A percentile compares a stretch with the other conserved stretches of the same genome.
Conservation (phyloP, 345 rosid genomes). For the Cardamine resedifolia region DNA sequence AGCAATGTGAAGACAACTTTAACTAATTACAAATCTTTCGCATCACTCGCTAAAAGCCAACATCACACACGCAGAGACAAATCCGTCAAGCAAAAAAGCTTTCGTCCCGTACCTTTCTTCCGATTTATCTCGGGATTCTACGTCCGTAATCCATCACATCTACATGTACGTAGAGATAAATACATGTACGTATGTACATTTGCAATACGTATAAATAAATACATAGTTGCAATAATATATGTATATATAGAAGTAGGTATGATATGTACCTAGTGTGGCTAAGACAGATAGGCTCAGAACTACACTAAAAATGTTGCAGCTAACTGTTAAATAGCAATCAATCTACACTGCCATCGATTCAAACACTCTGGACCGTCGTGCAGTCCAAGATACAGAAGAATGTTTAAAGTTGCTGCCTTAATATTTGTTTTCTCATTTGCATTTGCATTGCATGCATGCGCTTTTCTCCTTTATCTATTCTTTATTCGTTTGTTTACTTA, state of each 20-base stretch:
- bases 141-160: conserved; percentile 32
- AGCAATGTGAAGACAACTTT: conserved; percentile 32
- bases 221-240: not conserved
- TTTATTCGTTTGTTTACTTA: not conserved
- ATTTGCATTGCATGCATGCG: conserved; percentile 21
- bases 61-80: conserved; percentile 32
- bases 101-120: conserved; percentile 40
- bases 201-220: conserved; percentile 9
- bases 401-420: conserved; percentile 37
- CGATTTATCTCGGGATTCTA: conserved; percentile 43
- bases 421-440: conserved; percentile 15
- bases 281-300: conserved; percentile 38
- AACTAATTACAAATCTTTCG: conserved; percentile 30
- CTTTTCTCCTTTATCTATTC: not conserved
- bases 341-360: conserved; percentile 36
- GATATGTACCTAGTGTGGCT: conserved; percentile 32
- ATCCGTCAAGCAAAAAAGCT: conserved; percentile 36
- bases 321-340: conserved; percentile 33
- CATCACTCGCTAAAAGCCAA: conserved; percentile 33
- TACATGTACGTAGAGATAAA: not conserved
- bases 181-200: conserved; percentile 9
- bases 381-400: conserved; percentile 35
- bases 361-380: conserved; percentile 34
- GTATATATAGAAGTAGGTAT: conserved; percentile 30
- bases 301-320: conserved; percentile 43